These are phyloP conservation scores for Sclerotinia trifoliorum DNA, from an alignment of 2,329 filamentous ascomycete species.

Conservation along the genomic window DNA sequence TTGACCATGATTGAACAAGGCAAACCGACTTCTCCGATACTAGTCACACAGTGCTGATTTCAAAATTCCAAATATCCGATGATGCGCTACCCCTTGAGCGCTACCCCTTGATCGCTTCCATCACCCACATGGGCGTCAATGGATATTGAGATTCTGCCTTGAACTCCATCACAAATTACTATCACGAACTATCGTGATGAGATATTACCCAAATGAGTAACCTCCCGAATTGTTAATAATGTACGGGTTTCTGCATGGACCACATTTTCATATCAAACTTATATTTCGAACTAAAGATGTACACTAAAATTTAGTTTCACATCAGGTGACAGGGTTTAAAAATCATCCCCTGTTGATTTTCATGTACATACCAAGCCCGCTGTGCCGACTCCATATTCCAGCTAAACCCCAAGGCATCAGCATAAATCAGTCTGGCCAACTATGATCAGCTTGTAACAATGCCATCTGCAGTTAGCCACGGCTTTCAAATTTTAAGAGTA, in stretches of 20 bases:
- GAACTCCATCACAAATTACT: not conserved
- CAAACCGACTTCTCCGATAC: not conserved
- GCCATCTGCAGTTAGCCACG: not conserved
- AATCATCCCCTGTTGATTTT: not conserved
- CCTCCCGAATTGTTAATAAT: not conserved
- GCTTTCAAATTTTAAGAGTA: not conserved
- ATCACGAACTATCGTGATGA: constrained; percentile 4
- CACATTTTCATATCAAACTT: not conserved
- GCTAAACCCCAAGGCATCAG: not conserved
- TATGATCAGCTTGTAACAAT: not conserved
- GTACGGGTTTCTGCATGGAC: not conserved
- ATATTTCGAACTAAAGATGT: not conserved
- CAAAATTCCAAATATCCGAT: not conserved
- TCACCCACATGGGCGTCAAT: not conserved
- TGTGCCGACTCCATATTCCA: not conserved
- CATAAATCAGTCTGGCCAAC: not conserved
- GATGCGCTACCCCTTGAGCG: not conserved
- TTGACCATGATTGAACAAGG: not conserved
- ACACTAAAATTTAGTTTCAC: not conserved
- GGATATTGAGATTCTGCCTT: not conserved
- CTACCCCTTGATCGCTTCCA: not conserved
- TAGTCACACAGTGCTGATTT: not conserved
- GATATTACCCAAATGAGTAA: not conserved
- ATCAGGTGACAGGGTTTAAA: not conserved
- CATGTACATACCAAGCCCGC: not conserved